Conservation (phyloP, 371 early-diverging fungal genomes). For the Cokeromyces recurvatus region DNA sequence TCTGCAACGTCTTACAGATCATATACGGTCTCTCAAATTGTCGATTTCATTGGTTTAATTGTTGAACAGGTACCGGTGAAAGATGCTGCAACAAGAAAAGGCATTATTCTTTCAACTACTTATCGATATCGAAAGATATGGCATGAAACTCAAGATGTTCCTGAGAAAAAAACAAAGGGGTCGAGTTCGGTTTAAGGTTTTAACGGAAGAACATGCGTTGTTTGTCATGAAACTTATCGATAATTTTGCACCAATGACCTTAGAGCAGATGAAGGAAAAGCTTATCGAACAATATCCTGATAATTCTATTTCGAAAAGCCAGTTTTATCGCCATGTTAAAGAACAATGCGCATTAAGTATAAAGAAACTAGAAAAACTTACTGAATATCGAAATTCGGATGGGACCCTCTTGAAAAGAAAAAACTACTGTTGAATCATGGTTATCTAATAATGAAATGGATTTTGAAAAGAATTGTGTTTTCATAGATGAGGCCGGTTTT, state of each 20-base stretch:
- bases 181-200: no score
- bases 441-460: slow-evolving; percentile 8
- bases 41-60: slow-evolving; percentile 2
- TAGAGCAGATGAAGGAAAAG: not conserved
- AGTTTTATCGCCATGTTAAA: not conserved
- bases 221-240: not conserved
- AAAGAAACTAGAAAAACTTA: not conserved
- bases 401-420: not conserved
- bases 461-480: slow-evolving; percentile 1
- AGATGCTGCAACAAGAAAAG: slow-evolving; percentile 3
- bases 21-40: slow-evolving; percentile 9
- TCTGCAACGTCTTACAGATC: no score
- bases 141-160: slow-evolving; percentile 1
- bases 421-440: not conserved
- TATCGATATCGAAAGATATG: slow-evolving; percentile 4
- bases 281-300: not conserved
- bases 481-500: slow-evolving; percentile 11
- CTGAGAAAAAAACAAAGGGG: no score
- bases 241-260: not conserved
- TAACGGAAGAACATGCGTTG: not conserved
- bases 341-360: not conserved
- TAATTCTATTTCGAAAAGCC: not conserved
- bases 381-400: not conserved
- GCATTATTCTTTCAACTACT: slow-evolving; percentile 2
- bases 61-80: slow-evolving; percentile 4